Evolutionary conservation across 2,329 filamentous ascomycete genomes (phyloP).

Genomic region (Basipetospora chlamydospora): DNA sequence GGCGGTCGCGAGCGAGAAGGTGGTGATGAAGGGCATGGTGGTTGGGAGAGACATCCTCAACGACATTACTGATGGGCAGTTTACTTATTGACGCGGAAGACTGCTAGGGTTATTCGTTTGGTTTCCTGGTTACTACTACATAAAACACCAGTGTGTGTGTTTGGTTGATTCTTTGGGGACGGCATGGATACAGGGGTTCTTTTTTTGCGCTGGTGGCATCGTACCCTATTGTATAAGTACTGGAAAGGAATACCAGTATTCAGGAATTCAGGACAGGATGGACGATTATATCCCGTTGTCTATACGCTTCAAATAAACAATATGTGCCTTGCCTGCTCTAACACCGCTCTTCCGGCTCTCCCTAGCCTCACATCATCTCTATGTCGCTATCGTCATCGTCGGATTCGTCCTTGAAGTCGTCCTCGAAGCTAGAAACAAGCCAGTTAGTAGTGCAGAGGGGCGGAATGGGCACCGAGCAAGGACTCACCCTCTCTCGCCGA

Average conservation of each 20-base stretch:
- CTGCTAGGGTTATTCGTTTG: too few relatives aligned
- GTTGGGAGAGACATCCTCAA: slow-evolving; percentile 68
- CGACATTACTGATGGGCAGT: slow-evolving; percentile 40
- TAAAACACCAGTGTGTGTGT: too few relatives aligned
- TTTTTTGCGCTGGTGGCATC: too few relatives aligned
- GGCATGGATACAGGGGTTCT: too few relatives aligned
- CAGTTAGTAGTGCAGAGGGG: neutral
- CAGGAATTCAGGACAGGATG: too few relatives aligned
- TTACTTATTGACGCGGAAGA: slow-evolving; percentile 11
- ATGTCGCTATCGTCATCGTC: slow-evolving; percentile 11
- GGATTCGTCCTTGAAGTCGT: slow-evolving; percentile 12
- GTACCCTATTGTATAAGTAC: too few relatives aligned
- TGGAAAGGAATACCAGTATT: too few relatives aligned
- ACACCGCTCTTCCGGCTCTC: neutral
- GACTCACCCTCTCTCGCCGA: slow-evolving; percentile 35
- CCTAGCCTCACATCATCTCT: slow-evolving; percentile 11
- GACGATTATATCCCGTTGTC: too few relatives aligned
- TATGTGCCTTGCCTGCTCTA: too few relatives aligned
- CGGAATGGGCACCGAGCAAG: neutral
- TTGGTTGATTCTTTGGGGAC: too few relatives aligned
- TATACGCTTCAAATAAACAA: too few relatives aligned
- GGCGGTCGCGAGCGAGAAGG: slow-evolving; percentile 43
- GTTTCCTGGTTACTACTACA: too few relatives aligned
- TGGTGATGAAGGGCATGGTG: slow-evolving; percentile 49
- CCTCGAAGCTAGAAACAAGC: slow-evolving; percentile 18